Base-by-base conservation (phyloP, 2,329 filamentous ascomycete genomes). In the Scytalidium lignicola region DNA sequence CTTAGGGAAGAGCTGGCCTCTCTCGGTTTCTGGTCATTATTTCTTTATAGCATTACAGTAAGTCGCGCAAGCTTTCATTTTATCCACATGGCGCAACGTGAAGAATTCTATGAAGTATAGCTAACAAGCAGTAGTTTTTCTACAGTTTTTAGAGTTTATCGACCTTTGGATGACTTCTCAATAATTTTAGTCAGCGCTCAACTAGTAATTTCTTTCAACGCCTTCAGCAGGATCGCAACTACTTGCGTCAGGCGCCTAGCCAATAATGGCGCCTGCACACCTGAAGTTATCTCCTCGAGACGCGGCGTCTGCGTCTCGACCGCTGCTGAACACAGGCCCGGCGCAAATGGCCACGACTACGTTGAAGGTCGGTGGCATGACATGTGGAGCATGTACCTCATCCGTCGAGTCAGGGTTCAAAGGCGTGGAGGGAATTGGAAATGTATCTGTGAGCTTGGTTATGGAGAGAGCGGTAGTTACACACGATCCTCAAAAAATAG, bases 401-500 rank as follows among this genome's bases (percentile, higher is more conserved):
- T 86, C 93, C n/a, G 86, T 99, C 59, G 92, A 97, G 75, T 82
- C 86, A 51, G 93, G 88, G 57, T 95, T 99, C 71, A 86, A 89
- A 62, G 82, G 80, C 57, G 79, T 95, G 4, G 76, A 86, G 37
- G 92, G 93, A 48, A 83, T 93, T 9, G 88, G 86, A 55, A 90
- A 79, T 59, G 90, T 97, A 51, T 95, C 90, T 9, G 87, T 99
- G 61, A 96, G 90, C 65, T 74, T 99, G 60, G 87, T 96, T 49
- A 95, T 96, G 83, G 91, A 96, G 68, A 83, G 92, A 52, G 93
- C 92, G n/a, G 91, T 97, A 40, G 76, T 97, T 29, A 86, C 91
- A 69, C 93, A 99, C 70, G 86, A 97, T 67, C 82, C 89, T 1
- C 72, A 78, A 48, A 78, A 80, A 46, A 79, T 97, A 47, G 72